Base-by-base conservation (phyloP, 495 filamentous ascomycete species). In the Xylaria cubensis region DNA sequence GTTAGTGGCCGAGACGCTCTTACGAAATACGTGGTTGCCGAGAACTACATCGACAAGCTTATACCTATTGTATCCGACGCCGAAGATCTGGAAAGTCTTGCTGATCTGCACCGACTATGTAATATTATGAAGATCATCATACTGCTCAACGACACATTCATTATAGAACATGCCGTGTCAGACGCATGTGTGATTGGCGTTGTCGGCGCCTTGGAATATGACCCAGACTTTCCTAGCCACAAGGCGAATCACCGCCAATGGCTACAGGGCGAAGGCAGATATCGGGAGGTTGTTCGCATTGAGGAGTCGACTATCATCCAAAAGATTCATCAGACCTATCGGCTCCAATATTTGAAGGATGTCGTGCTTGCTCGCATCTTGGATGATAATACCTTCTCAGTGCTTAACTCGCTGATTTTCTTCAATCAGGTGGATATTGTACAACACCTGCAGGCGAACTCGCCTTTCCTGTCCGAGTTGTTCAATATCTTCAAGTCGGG, bases 381-480 rank as follows among this genome's bases (percentile, higher is more conserved):
- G 51, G 96, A 99, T 80, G 96, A 99, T 78, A 96, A 95, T 69
- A 99, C 96, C 39, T 99, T 98, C 77, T 96, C 93, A 19, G 95
- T 98, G 41, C 90, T 99, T 68, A 99, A 98, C 84, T 97, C 94
- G 56, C 87, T 98, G 77, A 99, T 99, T 70, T 99, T 97, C 85
- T 99, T 95, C 87, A 94, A 98, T 80, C 96, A 99, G 84, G 95
- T 98, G 74, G 96, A 99, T 77, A 98, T 99, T 77, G 91, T 98
- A 59, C 92, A 93, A 75, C 93, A 98, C 82, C 87, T 99, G 32
- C 95, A 98, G 80, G 84, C 84, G 19, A 97, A 95, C 75, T 85
- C 82, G 12, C 81, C 82, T 10, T 97, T 97, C 80, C 84, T 98
- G 26, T 91, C 89, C 74, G 93, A 98, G 73, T 85, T 98, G n/a